Evolutionary conservation across 2,329 filamentous ascomycete genomes (phyloP).

Genomic region (Pseudohalonectria lignicola): DNA sequence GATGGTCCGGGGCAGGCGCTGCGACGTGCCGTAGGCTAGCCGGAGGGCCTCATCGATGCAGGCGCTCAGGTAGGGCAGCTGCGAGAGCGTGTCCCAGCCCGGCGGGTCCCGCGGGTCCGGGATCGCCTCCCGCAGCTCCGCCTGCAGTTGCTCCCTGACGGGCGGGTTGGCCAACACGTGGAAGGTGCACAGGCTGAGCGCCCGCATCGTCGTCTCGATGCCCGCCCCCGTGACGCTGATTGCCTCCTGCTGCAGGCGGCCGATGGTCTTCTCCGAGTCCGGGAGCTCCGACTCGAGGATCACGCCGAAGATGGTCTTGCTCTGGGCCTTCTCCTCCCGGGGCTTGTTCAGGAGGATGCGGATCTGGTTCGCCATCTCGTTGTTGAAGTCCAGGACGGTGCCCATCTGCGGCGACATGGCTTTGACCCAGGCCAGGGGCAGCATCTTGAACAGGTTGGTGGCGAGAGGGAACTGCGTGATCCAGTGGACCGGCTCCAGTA

Average conservation of each 20-base stretch:
- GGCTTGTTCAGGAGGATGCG: too few species aligned
- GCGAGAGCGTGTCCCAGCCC: background rate
- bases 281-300: constrained; percentile 15
- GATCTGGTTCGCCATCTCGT: too few species aligned
- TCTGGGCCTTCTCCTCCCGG: too few species aligned
- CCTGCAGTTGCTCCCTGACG: background rate
- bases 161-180: constrained; percentile 6
- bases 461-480: constrained; percentile 15
- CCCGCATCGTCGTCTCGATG: constrained; percentile 10
- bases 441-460: too few species aligned
- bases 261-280: constrained; percentile 14
- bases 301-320: constrained; percentile 19
- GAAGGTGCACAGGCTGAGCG: constrained; percentile 10
- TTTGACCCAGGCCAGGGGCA: too few species aligned
- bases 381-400: too few species aligned
- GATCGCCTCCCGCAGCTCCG: background rate
- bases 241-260: constrained; percentile 18
- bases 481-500: constrained; percentile 14
- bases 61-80: constrained; percentile 6
- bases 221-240: constrained; percentile 17
- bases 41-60: constrained; percentile 10
- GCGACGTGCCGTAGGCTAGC: constrained; percentile 6
- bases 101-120: too few species aligned
- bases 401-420: too few species aligned
- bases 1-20: background rate